These are phyloP conservation scores for Mentha longifolia DNA, from an alignment of 257 asterid species.

Conservation along the genomic window DNA sequence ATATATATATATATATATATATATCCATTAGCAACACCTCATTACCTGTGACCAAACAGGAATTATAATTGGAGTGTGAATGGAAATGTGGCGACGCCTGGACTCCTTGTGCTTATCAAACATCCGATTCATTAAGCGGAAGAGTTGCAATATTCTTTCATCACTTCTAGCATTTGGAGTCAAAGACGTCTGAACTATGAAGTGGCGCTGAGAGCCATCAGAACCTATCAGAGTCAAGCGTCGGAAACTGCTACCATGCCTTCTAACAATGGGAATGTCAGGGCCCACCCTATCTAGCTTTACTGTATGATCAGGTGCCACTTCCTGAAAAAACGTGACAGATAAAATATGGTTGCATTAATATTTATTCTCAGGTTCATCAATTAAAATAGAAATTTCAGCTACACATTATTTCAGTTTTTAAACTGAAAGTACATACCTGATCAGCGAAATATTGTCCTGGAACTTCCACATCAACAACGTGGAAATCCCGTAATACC, in stretches of 20 bases:
- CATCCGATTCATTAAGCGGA: conserved; percentile 96
- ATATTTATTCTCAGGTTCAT: background rate
- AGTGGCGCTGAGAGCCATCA: conserved; percentile 98
- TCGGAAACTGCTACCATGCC: conserved; percentile 99
- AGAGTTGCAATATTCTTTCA: conserved; percentile 97
- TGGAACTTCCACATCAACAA: conserved; percentile 99
- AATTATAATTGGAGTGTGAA: conserved; percentile 95
- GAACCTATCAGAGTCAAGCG: conserved; percentile 96
- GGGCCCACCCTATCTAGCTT: conserved; percentile 98
- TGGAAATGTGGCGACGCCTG: conserved; percentile 88
- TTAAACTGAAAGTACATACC: conserved; percentile 45
- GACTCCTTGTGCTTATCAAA: conserved; percentile 99
- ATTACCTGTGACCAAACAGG: conserved; percentile 99
- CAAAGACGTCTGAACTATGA: conserved; percentile 96
- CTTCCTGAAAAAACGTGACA: conserved; percentile 60
- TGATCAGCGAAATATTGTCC: conserved; percentile 97
- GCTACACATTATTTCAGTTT: conserved; percentile 8
- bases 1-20: background rate
- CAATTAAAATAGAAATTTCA: conserved; percentile 3
- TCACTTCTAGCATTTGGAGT: conserved; percentile 99
- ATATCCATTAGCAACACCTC: background rate
- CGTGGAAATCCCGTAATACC: conserved; percentile 93
- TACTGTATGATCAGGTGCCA: conserved; percentile 96
- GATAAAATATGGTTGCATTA: no score
- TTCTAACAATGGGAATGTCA: conserved; percentile 93